Conservation (phyloP, 202 grass and related monocot species). For the Zoysia matrella region DNA sequence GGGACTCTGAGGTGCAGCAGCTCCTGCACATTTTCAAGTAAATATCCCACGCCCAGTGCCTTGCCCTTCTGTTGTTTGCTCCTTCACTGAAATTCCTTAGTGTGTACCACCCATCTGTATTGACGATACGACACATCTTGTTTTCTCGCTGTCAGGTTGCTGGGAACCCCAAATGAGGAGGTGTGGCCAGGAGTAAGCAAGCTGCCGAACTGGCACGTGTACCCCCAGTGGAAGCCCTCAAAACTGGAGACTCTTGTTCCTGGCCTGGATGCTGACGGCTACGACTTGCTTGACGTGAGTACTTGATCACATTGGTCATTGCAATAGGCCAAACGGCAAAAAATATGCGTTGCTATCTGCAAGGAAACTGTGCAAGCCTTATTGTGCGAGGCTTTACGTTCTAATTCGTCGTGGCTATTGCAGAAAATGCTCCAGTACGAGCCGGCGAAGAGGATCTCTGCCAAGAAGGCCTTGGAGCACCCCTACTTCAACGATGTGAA, state of each 20-base stretch:
- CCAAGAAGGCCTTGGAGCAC: constrained; percentile 80
- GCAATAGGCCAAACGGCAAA: neutral
- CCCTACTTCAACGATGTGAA: constrained; percentile 72
- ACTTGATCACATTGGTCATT: neutral
- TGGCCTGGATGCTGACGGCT: constrained; percentile 58
- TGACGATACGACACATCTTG: neutral
- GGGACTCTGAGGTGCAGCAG: constrained; percentile 96
- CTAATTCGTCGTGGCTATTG: constrained; percentile 11
- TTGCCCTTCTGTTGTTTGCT: neutral
- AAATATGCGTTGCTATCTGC: neutral
- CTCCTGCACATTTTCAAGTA: constrained; percentile 99
- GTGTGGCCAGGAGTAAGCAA: constrained; percentile 87
- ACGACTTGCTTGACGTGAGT: constrained; percentile 84
- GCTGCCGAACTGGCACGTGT: constrained; percentile 85
- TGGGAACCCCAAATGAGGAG: constrained; percentile 89
- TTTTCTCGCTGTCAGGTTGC: constrained; percentile 50
- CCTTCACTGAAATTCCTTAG: neutral
- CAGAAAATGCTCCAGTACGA: constrained; percentile 91
- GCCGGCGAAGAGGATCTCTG: constrained; percentile 72
- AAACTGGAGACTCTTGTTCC: constrained; percentile 57
- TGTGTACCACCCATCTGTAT: neutral
- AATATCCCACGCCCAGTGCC: constrained; percentile 8
- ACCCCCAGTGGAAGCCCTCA: constrained; percentile 87
- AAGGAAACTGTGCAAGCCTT: neutral
- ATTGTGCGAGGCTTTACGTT: too few relatives aligned